Evolutionary conservation across 1,284 basidiomycete genomes (phyloP).

Genomic region (Ganoderma lingzhi): DNA sequence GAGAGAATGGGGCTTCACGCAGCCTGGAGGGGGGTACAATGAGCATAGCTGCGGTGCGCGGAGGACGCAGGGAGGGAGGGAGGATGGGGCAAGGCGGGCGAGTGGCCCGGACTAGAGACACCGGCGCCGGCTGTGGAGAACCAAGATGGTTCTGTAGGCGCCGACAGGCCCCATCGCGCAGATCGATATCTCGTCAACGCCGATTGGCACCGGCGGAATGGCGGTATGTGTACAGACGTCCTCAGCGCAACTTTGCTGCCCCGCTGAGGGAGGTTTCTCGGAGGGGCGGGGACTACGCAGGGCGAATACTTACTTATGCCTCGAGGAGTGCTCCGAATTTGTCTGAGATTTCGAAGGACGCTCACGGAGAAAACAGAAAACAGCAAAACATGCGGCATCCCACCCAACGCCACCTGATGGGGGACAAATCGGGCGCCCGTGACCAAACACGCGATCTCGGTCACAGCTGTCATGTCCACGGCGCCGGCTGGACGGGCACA

Average conservation of each 20-base stretch:
- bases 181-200: constrained; percentile 34
- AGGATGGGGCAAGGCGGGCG: background rate
- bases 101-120: background rate
- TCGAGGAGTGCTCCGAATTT: background rate
- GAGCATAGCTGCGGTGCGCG: constrained; percentile 15
- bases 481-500: constrained; percentile 7
- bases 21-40: background rate
- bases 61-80: constrained; percentile 7
- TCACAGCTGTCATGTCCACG: constrained; percentile 1
- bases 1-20: background rate
- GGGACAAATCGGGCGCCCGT: constrained; percentile 24
- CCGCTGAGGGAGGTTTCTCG: background rate
- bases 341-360: background rate
- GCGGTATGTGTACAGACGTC: background rate
- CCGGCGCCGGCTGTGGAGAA: background rate
- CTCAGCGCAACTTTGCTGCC: background rate
- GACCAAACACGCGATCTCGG: background rate
- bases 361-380: constrained; percentile 2
- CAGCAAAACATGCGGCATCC: constrained; percentile 5
- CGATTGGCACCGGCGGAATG: constrained; percentile 27
- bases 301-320: background rate
- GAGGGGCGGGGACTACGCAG: background rate
- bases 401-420: constrained; percentile 15
- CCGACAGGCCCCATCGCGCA: constrained; percentile 29
- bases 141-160: constrained; percentile 19